phyloP scores from a whole-genome alignment of 495 filamentous ascomycete genomes.

The Astrothelium subdiscretum region DNA sequence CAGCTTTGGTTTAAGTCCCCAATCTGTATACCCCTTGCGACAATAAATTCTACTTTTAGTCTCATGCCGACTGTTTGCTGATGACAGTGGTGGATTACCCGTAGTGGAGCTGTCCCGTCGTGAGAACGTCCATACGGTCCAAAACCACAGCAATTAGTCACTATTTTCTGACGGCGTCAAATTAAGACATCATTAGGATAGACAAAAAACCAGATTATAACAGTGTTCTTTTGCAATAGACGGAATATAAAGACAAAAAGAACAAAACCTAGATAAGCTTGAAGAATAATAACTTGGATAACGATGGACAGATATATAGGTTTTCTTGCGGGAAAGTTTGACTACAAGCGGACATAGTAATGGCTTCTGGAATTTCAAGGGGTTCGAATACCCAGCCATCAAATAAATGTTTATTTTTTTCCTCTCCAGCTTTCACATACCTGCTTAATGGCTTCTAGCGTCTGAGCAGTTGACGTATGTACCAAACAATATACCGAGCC shows the following conservation, averaged over 20 bases:
- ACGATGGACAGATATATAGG: background rate
- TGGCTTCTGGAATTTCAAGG: background rate
- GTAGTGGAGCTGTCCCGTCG: background rate
- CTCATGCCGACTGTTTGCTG: constrained; percentile 1
- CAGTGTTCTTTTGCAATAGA: background rate
- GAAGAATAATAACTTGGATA: background rate
- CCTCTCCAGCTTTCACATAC: constrained; percentile 2
- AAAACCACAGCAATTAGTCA: background rate
- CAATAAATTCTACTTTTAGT: too few species aligned
- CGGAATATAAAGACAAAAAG: background rate
- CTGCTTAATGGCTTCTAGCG: constrained; percentile 1
- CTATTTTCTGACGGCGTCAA: background rate
- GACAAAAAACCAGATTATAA: background rate
- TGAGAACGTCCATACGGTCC: background rate
- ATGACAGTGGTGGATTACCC: background rate
- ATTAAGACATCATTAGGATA: background rate
- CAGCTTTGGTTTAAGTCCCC: background rate
- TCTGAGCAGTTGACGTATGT: background rate
- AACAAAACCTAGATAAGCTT: background rate
- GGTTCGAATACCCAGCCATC: background rate
- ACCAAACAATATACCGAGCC: constrained; percentile 1
- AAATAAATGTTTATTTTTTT: background rate
- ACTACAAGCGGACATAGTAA: background rate
- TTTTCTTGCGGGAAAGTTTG: constrained; percentile 1
- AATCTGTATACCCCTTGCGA: background rate